phyloP scores from a whole-genome alignment of 73 alveolate genomes.

The Stentor coeruleus region DNA sequence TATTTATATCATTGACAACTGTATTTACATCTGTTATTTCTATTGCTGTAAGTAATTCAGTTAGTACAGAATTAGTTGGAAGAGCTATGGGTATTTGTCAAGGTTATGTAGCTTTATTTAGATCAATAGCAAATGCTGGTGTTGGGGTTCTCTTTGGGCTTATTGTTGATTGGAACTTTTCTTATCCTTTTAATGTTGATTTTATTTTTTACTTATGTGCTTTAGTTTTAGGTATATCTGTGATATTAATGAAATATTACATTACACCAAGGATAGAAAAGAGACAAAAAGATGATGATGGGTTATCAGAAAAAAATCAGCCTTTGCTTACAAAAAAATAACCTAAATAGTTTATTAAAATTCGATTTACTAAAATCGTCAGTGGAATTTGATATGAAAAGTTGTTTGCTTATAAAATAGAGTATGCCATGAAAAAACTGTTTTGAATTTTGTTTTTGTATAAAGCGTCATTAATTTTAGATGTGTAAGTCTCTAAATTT shows the following conservation, averaged over 20 bases:
- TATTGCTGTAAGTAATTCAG: constrained; percentile 11
- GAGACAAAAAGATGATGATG: background rate
- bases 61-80: background rate
- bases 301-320: background rate
- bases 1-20: background rate
- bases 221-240: background rate
- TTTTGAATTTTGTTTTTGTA: no score
- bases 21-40: background rate
- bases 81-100: constrained; percentile 4
- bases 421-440: no score
- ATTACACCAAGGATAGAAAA: background rate
- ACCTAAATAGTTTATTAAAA: background rate
- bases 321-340: background rate
- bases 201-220: background rate
- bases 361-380: no score
- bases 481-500: no score
- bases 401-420: no score
- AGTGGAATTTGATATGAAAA: no score
- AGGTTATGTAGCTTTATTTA: background rate
- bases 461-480: no score
- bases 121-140: background rate
- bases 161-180: background rate
- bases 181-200: background rate
- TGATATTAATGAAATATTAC: background rate
- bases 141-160: background rate